These are phyloP conservation scores for Paramecium sonneborni DNA, from an alignment of 73 alveolate species.

Conservation along the genomic window DNA sequence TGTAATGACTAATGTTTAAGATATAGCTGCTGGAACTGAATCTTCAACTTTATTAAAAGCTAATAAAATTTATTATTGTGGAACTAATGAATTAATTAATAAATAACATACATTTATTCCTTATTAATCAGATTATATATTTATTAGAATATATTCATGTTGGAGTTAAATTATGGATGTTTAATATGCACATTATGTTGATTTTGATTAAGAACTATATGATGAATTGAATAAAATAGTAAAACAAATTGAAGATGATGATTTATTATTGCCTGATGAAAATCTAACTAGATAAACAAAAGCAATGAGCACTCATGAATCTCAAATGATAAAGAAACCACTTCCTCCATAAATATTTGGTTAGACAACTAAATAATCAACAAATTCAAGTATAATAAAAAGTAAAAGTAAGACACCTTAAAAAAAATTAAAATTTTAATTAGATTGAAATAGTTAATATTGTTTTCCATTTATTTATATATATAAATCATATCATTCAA, in stretches of 20 bases:
- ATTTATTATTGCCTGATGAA: neutral
- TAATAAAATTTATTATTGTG: neutral
- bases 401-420: neutral
- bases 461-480: neutral
- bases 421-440: neutral
- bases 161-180: neutral
- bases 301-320: neutral
- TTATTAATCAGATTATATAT: neutral
- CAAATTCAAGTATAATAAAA: neutral
- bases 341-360: neutral
- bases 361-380: neutral
- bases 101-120: neutral
- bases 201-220: neutral
- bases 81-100: slow-evolving; percentile 41
- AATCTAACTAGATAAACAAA: neutral
- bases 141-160: neutral
- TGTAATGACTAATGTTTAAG: neutral
- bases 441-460: neutral
- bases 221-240: neutral
- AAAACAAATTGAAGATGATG: neutral
- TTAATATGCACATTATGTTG: slow-evolving; percentile 12
- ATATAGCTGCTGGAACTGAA: neutral
- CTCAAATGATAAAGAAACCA: neutral
- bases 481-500: neutral
- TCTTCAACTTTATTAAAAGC: neutral